A percentile compares a stretch with the other conserved stretches of the same genome.
Evolutionary conservation across 495 filamentous ascomycete species (phyloP).

Genomic region (Mytilinidion resinicola): DNA sequence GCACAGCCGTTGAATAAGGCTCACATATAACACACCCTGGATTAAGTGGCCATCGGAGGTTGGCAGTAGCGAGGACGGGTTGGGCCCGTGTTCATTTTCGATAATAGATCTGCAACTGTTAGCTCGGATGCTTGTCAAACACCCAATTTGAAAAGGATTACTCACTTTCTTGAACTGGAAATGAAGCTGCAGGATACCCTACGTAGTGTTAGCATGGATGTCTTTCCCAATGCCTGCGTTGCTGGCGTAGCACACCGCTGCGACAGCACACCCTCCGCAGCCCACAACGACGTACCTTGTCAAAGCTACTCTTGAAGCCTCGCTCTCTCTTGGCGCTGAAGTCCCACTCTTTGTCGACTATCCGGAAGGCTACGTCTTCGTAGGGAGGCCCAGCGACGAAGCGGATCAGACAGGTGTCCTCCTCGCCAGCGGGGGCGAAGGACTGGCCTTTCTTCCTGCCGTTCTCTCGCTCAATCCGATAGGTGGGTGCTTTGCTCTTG

Average conservation of each 20-base stretch:
- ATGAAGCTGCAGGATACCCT: conserved; percentile 95
- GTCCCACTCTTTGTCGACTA: conserved; percentile 99
- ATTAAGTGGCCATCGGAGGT: too few species aligned
- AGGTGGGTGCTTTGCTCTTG: conserved; percentile 88
- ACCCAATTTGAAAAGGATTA: conserved; percentile 3
- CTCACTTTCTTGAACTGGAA: conserved; percentile 90
- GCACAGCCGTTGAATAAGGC: too few species aligned
- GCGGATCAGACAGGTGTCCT: conserved; percentile 93
- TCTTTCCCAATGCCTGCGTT: not conserved
- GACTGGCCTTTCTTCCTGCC: conserved; percentile 85
- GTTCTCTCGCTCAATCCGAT: conserved; percentile 86
- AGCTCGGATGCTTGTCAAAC: not conserved
- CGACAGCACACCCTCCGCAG: not conserved
- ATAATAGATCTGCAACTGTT: conserved; percentile 28
- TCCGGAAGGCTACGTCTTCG: conserved; percentile 93
- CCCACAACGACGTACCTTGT: conserved; percentile 65
- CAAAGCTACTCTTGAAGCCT: conserved; percentile 93
- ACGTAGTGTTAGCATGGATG: conserved; percentile 23
- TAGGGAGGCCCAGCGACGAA: conserved; percentile 96
- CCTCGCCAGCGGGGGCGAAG: conserved; percentile 90
- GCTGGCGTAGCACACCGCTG: not conserved
- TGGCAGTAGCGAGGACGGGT: too few species aligned
- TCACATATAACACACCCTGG: too few species aligned
- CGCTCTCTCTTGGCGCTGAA: conserved; percentile 93
- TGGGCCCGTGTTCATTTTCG: conserved; percentile 19